These are phyloP conservation scores for Thalassiosira livingstoniorum DNA, from an alignment of 352 stramenopile species.

Conservation along the genomic window DNA sequence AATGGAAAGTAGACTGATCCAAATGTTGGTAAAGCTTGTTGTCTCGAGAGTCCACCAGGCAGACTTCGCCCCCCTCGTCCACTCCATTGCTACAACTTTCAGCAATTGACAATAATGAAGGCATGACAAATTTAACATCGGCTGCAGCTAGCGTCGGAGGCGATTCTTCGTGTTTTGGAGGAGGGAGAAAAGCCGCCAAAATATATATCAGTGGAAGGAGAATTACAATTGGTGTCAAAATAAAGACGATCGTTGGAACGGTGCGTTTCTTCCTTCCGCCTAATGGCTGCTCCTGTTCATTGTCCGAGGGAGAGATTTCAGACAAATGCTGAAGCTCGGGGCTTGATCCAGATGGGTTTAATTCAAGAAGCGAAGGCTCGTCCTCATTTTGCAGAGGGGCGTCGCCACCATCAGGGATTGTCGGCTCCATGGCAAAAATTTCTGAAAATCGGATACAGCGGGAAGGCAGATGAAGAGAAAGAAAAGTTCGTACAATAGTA, in stretches of 20 bases:
- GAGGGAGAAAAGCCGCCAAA: slow-evolving; percentile 5
- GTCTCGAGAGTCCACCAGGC: slow-evolving; percentile 3
- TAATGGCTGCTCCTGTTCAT: too few relatives aligned
- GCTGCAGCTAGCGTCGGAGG: not conserved
- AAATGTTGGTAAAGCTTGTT: slow-evolving; percentile 30
- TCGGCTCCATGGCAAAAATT: too few relatives aligned
- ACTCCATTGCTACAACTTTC: not conserved
- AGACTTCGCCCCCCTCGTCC: not conserved
- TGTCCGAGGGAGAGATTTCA: too few relatives aligned
- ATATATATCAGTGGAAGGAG: slow-evolving; percentile 11
- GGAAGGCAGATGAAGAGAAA: too few relatives aligned
- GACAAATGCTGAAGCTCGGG: too few relatives aligned
- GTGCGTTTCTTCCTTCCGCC: too few relatives aligned
- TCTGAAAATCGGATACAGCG: too few relatives aligned
- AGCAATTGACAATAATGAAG: slow-evolving; percentile 11
- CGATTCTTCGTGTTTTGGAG: not conserved
- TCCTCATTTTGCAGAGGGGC: too few relatives aligned
- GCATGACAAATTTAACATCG: not conserved
- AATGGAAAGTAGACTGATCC: slow-evolving; percentile 8
- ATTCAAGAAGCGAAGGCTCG: too few relatives aligned
- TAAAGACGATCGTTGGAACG: slow-evolving; percentile 13
- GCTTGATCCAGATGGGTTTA: too few relatives aligned
- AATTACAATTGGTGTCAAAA: slow-evolving; percentile 21
- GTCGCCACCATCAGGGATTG: too few relatives aligned
- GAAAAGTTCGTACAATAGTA: too few relatives aligned